Percentiles rank a stretch among this genome's conserved stretches.
phyloP scores from a whole-genome alignment of 164 flowering plant species.

The Annona cherimola region DNA sequence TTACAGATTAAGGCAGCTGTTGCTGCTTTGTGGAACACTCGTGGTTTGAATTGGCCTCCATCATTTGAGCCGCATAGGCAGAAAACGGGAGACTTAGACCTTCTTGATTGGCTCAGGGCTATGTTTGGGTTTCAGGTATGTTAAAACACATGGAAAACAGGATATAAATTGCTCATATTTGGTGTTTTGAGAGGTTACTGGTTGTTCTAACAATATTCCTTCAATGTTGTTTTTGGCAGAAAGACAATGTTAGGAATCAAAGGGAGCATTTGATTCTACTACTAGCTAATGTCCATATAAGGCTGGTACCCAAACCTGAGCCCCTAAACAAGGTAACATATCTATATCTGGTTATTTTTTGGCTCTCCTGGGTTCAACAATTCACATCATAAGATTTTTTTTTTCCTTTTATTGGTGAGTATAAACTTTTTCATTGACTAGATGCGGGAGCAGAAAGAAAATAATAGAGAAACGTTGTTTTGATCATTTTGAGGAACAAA shows the following conservation, averaged over 20 bases:
- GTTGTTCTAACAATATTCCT: conserved; percentile 4
- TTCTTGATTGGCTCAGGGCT: conserved; percentile 95
- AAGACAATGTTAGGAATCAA: conserved; percentile 95
- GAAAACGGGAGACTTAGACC: conserved; percentile 76
- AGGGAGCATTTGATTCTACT: conserved; percentile 85
- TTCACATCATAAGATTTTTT: background rate
- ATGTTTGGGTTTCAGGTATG: conserved; percentile 99
- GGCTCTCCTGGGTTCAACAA: background rate
- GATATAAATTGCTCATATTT: background rate
- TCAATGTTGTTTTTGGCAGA: conserved; percentile 41
- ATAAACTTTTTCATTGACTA: background rate
- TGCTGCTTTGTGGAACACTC: conserved; percentile 73
- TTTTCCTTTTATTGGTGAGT: background rate
- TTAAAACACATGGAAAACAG: background rate
- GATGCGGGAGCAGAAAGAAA: background rate
- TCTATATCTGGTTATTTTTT: background rate
- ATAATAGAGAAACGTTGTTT: background rate
- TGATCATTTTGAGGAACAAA: background rate
- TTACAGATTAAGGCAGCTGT: conserved; percentile 89
- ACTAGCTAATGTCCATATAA: conserved; percentile 80
- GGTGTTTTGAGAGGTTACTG: background rate
- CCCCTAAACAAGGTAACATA: conserved; percentile 66
- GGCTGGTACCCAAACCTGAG: conserved; percentile 87
- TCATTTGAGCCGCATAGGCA: conserved; percentile 72
- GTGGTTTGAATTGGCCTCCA: conserved; percentile 81